Percentiles rank a stretch among this genome's conserved stretches.
phyloP scores from a whole-genome alignment of 2,329 filamentous ascomycete genomes.

The Trichophyton rubrum region DNA sequence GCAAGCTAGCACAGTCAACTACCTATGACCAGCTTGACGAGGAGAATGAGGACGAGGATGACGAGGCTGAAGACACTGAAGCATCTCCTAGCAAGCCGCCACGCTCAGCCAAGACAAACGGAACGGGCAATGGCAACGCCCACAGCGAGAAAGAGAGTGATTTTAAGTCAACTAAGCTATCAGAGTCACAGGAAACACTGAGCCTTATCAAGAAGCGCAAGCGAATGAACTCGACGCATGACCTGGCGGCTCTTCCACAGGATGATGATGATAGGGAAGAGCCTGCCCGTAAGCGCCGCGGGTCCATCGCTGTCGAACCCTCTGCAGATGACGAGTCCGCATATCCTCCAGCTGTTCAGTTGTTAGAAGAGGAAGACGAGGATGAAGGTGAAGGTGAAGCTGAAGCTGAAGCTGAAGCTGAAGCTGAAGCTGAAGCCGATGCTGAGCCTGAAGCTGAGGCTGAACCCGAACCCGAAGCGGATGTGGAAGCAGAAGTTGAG shows the following conservation, averaged over 20 bases:
- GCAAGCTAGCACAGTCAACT: slow-evolving; percentile 56
- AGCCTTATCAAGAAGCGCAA: slow-evolving; percentile 29
- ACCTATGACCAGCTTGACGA: slow-evolving; percentile 30
- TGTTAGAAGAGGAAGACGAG: slow-evolving; percentile 17
- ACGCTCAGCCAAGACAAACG: slow-evolving; percentile 23
- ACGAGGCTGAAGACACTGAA: slow-evolving; percentile 17
- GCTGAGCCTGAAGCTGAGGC: too few species aligned
- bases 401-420: slow-evolving; percentile 17
- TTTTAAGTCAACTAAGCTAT: slow-evolving; percentile 11
- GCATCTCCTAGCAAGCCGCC: slow-evolving; percentile 30
- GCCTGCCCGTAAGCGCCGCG: slow-evolving; percentile 31
- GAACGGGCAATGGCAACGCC: slow-evolving; percentile 15
- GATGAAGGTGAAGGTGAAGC: slow-evolving; percentile 15
- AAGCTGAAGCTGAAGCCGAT: slow-evolving; percentile 13
- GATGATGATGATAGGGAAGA: slow-evolving; percentile 23
- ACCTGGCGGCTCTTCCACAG: slow-evolving; percentile 13
- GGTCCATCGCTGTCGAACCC: slow-evolving; percentile 26
- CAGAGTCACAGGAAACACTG: slow-evolving; percentile 17
- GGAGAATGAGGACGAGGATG: not conserved
- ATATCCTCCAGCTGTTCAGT: not conserved
- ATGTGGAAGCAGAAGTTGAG: not conserved
- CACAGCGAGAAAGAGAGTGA: slow-evolving; percentile 13
- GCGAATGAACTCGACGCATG: slow-evolving; percentile 26
- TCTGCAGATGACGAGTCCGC: not conserved
- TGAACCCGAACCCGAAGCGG: slow-evolving; percentile 15